A percentile compares a stretch with the other conserved stretches of the same genome.
phyloP scores from a whole-genome alignment of 116 monocot genomes.

The Trichopus zeylanicus region DNA sequence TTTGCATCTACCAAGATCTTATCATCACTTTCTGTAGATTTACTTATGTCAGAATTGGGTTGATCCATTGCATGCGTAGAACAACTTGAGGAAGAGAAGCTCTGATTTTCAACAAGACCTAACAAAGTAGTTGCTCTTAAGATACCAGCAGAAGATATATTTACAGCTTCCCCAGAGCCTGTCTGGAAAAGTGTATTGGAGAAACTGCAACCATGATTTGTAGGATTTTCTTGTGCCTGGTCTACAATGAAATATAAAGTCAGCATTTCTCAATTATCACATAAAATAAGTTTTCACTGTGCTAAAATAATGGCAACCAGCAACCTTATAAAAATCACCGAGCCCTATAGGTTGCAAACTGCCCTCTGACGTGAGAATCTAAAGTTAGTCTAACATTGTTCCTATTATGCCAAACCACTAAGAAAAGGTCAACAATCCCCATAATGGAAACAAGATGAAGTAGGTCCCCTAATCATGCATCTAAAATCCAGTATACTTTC shows the following conservation, averaged over 20 bases:
- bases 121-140: slow-evolving; percentile 29
- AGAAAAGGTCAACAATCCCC: too few relatives aligned
- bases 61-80: slow-evolving; percentile 9
- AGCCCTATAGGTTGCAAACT: too few relatives aligned
- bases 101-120: slow-evolving; percentile 28
- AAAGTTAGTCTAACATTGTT: too few relatives aligned
- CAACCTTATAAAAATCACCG: too few relatives aligned
- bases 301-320: too few relatives aligned
- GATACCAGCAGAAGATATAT: slow-evolving; percentile 44
- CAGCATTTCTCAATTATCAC: background rate
- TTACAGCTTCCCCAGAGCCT: slow-evolving; percentile 27
- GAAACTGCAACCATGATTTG: slow-evolving; percentile 4
- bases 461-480: too few relatives aligned
- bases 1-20: background rate
- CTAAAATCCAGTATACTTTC: too few relatives aligned
- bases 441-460: too few relatives aligned
- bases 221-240: background rate
- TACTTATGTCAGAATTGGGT: background rate
- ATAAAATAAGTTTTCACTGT: too few relatives aligned
- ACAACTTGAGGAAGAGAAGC: slow-evolving; percentile 10
- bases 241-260: slow-evolving; percentile 14
- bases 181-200: slow-evolving; percentile 34
- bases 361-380: too few relatives aligned
- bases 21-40: background rate
- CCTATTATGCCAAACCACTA: too few relatives aligned